Base-by-base conservation (phyloP, 176 grass and related monocot species). In the Bolboschoenus planiculmis region DNA sequence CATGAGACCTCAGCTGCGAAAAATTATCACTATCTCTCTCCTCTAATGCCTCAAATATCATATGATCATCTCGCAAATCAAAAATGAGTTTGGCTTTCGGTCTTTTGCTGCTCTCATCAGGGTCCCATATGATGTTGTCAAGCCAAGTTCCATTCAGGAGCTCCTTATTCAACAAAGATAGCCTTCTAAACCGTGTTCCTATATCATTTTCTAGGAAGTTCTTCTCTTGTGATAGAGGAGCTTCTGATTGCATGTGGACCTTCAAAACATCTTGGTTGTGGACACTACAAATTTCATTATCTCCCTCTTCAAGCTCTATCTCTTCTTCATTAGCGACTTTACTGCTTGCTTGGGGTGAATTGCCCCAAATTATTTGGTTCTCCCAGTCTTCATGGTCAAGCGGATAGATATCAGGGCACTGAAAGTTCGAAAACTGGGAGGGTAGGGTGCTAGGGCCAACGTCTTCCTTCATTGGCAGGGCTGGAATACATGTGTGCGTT, bases 41-140 rank as follows among this genome's bases (percentile, higher is more conserved):
- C 82, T 98, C 92, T 81, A 98, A 57, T 78, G 92, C 88, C 87
- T 98, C 92, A 76, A 98, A 98, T 84, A 98, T 89, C 96, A 98
- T 98, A 50, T 93, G 96, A 35, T 98, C 90, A 82, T 98, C 96
- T 91, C 84, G 91, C 68, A 98, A 89, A 65, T 98, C 96, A 90
- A 95, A 78, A 48, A 98, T 98, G 43, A 98, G 76, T 89, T 93
- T 98, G 79, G 90, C 86, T 85, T 95, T 95, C 73, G 87, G 85
- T 79, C 73, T 80, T 59, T 80, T 80, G 33, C 36, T 80, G 50
- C 68, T 84, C 75, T 90, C 89, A 65, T 58, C 80, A 55, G 82
- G 72, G 75, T 93, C 92, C 95, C 95, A 98, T 62, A 98, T 90
- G 83, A 98, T 95, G 81, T 88, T 84, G 43, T 95, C 90, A 36